Base-by-base conservation (phyloP, 2,329 filamentous ascomycete genomes). In the Cercospora canescens region DNA sequence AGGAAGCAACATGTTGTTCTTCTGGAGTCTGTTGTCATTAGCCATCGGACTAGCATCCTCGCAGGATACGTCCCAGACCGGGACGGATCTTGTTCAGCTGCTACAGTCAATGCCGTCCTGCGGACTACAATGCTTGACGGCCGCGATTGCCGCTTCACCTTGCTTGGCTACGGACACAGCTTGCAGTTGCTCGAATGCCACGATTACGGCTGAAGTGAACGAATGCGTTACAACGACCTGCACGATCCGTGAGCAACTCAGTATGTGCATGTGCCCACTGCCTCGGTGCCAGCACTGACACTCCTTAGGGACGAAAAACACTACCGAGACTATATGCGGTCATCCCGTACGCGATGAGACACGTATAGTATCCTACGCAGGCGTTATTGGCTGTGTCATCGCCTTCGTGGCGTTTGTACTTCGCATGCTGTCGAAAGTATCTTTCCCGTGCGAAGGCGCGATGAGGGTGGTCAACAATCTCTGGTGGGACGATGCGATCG, bases 401-500 rank as follows among this genome's bases (percentile, higher is more conserved):
- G 50, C 55, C 8, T n/a, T n/a, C n/a, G n/a, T n/a, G n/a, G 37
- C 34, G 7, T 24, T 48, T 34, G 59, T 54, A 11, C 35, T 66
- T 26, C 64, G 64, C 18, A 66, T 66, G 37, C 59, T 60, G 9
- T 59, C 59, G 6, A 66, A 66, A 30, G 26, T 66, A 5, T 45
- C 50, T 21, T 48, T 66, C 9, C 64, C 60, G 12, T 66, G 64
- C 35, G 60, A 65, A 16, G 60, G 56, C 62, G 63, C 58, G 34
- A 55, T 60, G 21, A 62, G 67, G n/a, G 54, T 67, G 16, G 63
- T 67, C 55, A 48, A 60, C 11, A 62, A 68, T n/a, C 52, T 66
- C 18, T 69, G 66, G 65, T 70, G 67, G 67, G 69, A 70, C 28
- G 67, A 70, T 55, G 30, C 54, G 9, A 58, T 62, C 21, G 67